Conservation (phyloP, 2,329 filamentous ascomycete species). For the Dothistroma septosporum region DNA sequence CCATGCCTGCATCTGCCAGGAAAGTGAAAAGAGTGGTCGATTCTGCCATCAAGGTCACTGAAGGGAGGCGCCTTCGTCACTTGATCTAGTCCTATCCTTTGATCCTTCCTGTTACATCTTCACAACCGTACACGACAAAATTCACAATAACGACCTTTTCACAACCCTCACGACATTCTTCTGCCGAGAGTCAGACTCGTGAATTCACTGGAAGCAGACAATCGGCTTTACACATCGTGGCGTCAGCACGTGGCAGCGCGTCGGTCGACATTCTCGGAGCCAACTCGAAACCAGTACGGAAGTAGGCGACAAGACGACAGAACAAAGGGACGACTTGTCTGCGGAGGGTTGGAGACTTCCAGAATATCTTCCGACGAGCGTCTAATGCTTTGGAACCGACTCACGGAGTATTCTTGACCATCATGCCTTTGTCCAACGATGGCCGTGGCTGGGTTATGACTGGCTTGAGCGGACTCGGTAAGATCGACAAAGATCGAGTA, state of each 20-base stretch:
- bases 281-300: not conserved
- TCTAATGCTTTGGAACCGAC: not conserved
- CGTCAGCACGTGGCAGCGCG: constrained; percentile 10
- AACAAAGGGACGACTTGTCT: not conserved
- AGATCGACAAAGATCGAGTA: constrained; percentile 11
- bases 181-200: not conserved
- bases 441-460: constrained; percentile 90
- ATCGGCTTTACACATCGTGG: not conserved
- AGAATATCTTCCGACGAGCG: not conserved
- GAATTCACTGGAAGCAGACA: not conserved
- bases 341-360: not conserved
- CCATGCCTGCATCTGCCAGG: not conserved
- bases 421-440: constrained; percentile 66
- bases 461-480: constrained; percentile 73
- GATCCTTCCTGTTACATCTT: not conserved
- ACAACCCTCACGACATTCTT: not conserved
- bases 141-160: not conserved
- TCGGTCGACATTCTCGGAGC: not conserved
- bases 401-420: constrained; percentile 9
- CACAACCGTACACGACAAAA: not conserved
- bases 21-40: constrained; percentile 1
- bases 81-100: not conserved
- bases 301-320: constrained; percentile 2
- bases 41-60: constrained; percentile 3
- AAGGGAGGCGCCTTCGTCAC: not conserved